A percentile compares a stretch with the other conserved stretches of the same genome.
These are phyloP conservation scores for Calocybe gangraenosa DNA, from an alignment of 768 basidiomycete species.

Conservation along the genomic window DNA sequence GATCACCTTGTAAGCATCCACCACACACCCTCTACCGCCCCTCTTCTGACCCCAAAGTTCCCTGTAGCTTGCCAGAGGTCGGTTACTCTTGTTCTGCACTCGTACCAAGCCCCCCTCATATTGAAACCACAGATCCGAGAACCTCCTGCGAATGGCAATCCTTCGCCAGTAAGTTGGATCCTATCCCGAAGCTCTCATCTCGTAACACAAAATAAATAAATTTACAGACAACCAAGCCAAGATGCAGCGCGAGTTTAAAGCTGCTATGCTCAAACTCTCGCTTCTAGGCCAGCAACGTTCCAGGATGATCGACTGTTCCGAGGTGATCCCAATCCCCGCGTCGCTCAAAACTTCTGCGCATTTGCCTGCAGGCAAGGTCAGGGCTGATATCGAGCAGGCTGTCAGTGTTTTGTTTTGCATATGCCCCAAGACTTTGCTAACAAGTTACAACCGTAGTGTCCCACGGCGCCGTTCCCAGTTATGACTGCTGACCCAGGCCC, in stretches of 20 bases:
- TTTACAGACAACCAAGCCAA: constrained; percentile 19
- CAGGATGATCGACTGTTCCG: constrained; percentile 12
- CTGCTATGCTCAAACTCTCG: constrained; percentile 40
- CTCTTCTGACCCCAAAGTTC: no score
- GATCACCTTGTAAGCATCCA: constrained; percentile 27
- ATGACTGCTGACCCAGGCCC: constrained; percentile 6
- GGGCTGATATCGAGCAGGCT: constrained; percentile 27
- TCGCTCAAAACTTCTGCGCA: constrained; percentile 18
- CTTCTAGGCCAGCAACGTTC: constrained; percentile 33
- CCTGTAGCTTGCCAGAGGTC: constrained; percentile 27
- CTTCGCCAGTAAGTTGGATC: constrained; percentile 27
- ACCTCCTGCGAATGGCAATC: constrained; percentile 48
- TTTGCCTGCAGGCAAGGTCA: constrained; percentile 27
- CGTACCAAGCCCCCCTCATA: background rate
- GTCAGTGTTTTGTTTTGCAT: constrained; percentile 5
- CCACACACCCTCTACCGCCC: no score
- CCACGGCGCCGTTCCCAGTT: constrained; percentile 29
- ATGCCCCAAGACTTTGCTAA: background rate
- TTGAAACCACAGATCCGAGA: constrained; percentile 32
- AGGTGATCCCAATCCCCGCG: constrained; percentile 10
- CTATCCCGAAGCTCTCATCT: background rate
- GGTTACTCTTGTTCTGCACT: background rate
- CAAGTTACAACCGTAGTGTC: constrained; percentile 19
- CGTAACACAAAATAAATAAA: background rate
- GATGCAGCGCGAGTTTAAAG: constrained; percentile 30